Evolutionary conservation across 2,329 filamentous ascomycete species (phyloP).

Genomic region (Epichloe sibirici): DNA sequence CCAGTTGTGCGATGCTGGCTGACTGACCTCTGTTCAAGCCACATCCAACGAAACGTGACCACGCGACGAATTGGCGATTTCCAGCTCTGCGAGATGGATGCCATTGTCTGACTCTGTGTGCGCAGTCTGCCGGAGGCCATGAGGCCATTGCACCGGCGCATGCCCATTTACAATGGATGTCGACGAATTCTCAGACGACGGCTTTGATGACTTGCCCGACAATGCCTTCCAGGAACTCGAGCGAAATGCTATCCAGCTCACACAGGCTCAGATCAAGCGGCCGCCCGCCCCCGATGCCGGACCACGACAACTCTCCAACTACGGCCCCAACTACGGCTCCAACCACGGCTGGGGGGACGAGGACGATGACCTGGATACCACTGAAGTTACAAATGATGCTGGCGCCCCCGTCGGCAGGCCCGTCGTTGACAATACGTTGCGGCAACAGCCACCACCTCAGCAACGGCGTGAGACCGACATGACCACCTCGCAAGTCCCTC

Average conservation of each 20-base stretch:
- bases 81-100: background rate
- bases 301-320: conserved; percentile 13
- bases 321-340: conserved; percentile 14
- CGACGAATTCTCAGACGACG: conserved; percentile 53
- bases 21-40: background rate
- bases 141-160: conserved; percentile 7
- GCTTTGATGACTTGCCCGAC: conserved; percentile 47
- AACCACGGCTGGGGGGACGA: conserved; percentile 37
- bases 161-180: conserved; percentile 22
- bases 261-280: conserved; percentile 29
- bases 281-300: conserved; percentile 11
- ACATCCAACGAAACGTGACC: conserved; percentile 5
- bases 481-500: conserved; percentile 12
- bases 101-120: background rate
- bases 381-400: conserved; percentile 40
- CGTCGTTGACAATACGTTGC: conserved; percentile 23
- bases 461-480: conserved; percentile 13
- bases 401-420: conserved; percentile 26
- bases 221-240: conserved; percentile 50
- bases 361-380: conserved; percentile 46
- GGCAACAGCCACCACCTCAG: conserved; percentile 20
- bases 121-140: conserved; percentile 4
- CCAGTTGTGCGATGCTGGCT: background rate
- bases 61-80: conserved; percentile 7
- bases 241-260: conserved; percentile 48